Base-by-base conservation (phyloP, 306 rosid genomes). In the Acacia confusa region DNA sequence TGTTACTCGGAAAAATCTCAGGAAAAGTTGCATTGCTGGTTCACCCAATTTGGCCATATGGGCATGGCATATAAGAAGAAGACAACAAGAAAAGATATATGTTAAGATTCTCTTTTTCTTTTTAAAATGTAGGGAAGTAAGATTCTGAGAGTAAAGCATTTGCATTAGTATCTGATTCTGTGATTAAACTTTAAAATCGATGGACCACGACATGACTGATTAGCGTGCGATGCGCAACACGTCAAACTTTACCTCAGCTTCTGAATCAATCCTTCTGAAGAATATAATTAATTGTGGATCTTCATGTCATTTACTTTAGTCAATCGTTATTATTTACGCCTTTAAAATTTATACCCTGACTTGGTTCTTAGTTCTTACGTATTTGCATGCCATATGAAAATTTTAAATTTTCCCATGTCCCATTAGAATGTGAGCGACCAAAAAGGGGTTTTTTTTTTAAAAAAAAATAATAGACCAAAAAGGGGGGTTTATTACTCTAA, bases 101-200 rank as follows among this genome's bases (percentile, higher is more conserved):
- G 40, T 36, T 36, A 24, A 60, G 30, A 57, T 57, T 57, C 64
- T 9, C 15, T 0, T 22, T 50, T 17, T 16, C 55, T 48, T 8
- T n/a, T 44, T 13, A 3, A 17, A 55, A 55, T 55, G 27, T 6
- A 8, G 11, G 27, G 64, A 44, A 44, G 38, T 44, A 0, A 6
- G 75, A 70, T 71, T 43, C 75, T 24, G 38, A 44, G 57, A 70
- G 75, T 70, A 45, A 71, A 71, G 40, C n/a, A 15, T 13, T 50
- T 44, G 75, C 17, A 0, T 45, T 24, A 71, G 75, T 44, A 43
- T 44, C 75, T 20, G 32, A 41, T 69, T 69, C 74, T 61, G 52
- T 22, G 57, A 4, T 4, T 43, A 43, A 44, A 13, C 53, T 57
- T 57, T 17, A 15, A 44, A 43, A 44, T 48, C 3, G 30, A 28